Conservation (phyloP, 2,329 filamentous ascomycete species). For the Trichoderma sp. region DNA sequence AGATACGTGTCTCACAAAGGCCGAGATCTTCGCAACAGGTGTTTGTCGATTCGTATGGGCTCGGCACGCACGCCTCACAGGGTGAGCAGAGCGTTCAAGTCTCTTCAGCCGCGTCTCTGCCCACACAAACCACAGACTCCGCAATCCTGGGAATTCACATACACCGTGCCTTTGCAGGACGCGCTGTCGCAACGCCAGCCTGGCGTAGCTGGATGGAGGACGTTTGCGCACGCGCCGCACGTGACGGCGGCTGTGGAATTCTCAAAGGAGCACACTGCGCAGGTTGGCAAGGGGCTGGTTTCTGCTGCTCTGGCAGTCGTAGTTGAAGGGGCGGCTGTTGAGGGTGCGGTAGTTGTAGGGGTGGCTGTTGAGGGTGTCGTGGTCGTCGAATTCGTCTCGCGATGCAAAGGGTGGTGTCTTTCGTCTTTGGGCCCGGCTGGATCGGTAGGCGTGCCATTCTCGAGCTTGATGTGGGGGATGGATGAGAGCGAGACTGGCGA, state of each 20-base stretch:
- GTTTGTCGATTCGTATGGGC: not conserved
- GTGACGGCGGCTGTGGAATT: conserved; percentile 60
- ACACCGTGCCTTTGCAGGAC: conserved; percentile 58
- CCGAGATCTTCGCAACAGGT: not conserved
- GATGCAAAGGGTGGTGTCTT: not conserved
- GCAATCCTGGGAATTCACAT: conserved; percentile 70
- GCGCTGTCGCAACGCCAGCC: conserved; percentile 65
- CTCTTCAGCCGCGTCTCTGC: conserved; percentile 35
- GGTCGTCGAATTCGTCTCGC: not conserved
- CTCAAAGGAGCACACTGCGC: conserved; percentile 68
- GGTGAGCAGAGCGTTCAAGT: not conserved
- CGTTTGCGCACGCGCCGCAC: conserved; percentile 71
- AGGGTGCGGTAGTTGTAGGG: not conserved
- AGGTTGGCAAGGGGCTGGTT: conserved; percentile 36
- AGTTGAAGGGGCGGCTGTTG: not conserved
- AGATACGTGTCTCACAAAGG: not conserved
- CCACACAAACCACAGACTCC: conserved; percentile 73
- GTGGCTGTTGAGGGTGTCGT: not conserved
- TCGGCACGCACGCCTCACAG: not conserved
- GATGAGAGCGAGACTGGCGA: not conserved
- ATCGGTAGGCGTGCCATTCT: not conserved
- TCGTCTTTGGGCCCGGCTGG: not conserved
- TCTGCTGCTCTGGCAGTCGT: not conserved
- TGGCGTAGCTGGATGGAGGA: conserved; percentile 59
- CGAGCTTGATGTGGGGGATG: not conserved